phyloP scores from a whole-genome alignment of 1,284 basidiomycete genomes.

The Fomitiporia mediterranea region DNA sequence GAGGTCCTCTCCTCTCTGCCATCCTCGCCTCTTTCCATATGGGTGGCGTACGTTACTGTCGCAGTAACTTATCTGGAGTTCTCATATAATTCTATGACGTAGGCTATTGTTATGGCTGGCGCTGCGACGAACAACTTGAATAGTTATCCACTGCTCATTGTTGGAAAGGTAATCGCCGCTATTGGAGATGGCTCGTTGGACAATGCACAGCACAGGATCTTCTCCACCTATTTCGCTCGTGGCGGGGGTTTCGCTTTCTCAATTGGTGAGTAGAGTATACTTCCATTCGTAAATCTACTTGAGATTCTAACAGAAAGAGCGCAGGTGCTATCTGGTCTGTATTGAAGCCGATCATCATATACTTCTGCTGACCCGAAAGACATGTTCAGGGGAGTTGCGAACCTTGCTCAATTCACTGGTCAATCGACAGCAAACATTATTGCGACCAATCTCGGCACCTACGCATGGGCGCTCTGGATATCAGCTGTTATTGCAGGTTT shows the following conservation, averaged over 20 bases:
- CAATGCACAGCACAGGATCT: conserved; percentile 44
- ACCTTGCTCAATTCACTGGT: conserved; percentile 40
- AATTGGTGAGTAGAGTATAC: conserved; percentile 29
- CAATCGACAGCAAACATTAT: conserved; percentile 38
- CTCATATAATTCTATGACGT: too few species aligned
- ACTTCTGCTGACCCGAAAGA: not conserved
- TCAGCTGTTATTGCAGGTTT: conserved; percentile 37
- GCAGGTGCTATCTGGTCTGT: conserved; percentile 27
- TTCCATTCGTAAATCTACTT: not conserved
- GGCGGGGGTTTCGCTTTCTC: conserved; percentile 40
- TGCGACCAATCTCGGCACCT: conserved; percentile 36
- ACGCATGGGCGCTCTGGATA: conserved; percentile 42
- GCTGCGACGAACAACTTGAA: conserved; percentile 38
- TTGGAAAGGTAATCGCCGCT: conserved; percentile 41
- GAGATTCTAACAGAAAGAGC: not conserved
- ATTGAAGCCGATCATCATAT: not conserved
- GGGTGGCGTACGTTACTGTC: too few species aligned
- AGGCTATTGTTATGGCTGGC: conserved; percentile 38
- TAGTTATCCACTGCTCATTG: conserved; percentile 38
- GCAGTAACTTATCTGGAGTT: too few species aligned
- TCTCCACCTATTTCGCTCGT: conserved; percentile 43
- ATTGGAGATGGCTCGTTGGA: conserved; percentile 43
- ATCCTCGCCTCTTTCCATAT: conserved; percentile 35
- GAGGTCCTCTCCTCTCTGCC: conserved; percentile 37
- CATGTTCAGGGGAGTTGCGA: conserved; percentile 34